Base-by-base conservation (phyloP, 208 protist genomes). In the Wallacemonas sp. region DNA sequence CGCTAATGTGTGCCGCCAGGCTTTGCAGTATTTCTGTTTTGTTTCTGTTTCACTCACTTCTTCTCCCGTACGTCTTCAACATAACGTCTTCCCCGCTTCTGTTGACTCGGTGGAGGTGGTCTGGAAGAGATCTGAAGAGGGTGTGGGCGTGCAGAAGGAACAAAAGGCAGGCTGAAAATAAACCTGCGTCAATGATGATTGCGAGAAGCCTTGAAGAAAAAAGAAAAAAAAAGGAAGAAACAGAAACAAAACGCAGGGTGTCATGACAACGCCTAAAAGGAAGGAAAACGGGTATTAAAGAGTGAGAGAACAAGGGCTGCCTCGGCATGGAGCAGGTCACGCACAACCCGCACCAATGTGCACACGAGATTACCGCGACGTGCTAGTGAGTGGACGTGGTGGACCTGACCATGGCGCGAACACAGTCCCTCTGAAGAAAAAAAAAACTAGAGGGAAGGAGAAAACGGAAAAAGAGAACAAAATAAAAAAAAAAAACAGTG, bases 361-460 rank as follows among this genome's bases (percentile, higher is more conserved):
- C 45, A 52, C 45, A 52, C 45, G 45, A 52, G 45, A 52, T 52
- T 52, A 52, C 45, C 45, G 45, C 45, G 45, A 52, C 45, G 45
- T 29, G 45, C 45, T 9, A 48, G 22, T 3, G 46, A 21, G 8
- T 17, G 38, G 57, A 36, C 24, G 6, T 10, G 6, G 33, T 32
- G 30, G 19, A 12, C 9, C 10, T 52, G 6, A n/a, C 17, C 19
- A 21, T 52, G 22, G 12, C 30, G 48, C 33, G 48, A 19, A 33
- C 39, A 39, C 5, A 55, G 0, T 62, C 54, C 41, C 50, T 39
- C 53, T 34, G 24, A 29, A 68, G 15, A 44, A 53, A n/a, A 42
- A 53, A 57, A 58, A 39, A 58, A 53, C 17, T 2, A 19, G 29
- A 53, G 53, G 39, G 21, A 24, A 22, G 44, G n/a, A 17, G 29